Evolutionary conservation across 805 yeast genomes (phyloP), one percentile per base, ranked within the genome.

Genomic region (Ogataea nonfermentans): DNA sequence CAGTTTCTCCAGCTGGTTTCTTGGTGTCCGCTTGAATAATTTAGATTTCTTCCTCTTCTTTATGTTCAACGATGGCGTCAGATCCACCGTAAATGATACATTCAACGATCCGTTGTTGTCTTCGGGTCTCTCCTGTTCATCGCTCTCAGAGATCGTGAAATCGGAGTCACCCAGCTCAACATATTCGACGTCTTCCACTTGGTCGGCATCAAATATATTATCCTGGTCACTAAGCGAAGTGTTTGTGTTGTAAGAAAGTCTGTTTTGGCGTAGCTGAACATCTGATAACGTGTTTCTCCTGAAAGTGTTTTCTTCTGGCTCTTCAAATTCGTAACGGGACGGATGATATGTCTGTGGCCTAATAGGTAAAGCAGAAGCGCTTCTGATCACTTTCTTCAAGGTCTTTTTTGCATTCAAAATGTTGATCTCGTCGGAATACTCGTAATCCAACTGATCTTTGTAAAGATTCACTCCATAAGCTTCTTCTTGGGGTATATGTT

Each of bases 391-490:
- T 19, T 54, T 47, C 37, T 53, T 60, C 22, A 76, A 56, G 49
- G 67, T 64, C 43, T 70, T 69, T 46, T 66, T 66, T 19, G 78
- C 76, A 44, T 60, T 67, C 47, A 68, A 67, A 19, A 76, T 76
- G 47, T 76, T 66, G 41, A 71, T 66, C 33, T 74, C 76, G 56
- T 76, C 81, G 2, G 78, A 73, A 51, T 75, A 74, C 50, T 74
- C 78, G 37, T 53, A 55, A 26, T 55, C 56, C 20, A 46, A n/a
- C 15, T 50, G 37, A 11, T 48, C 53, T 41, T 46, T 52, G 38
- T 37, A 48, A 20, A 42, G 35, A 9, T 40, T 29, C 32, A 66
- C 56, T 43, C 68, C 56, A 58, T 43, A 33, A 4, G 31, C 31
- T 16, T 33, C 44, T 14, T 41, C 40, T 12, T 29, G 32, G 7